A percentile compares a stretch with the other conserved stretches of the same genome.
phyloP scores from a whole-genome alignment of 495 filamentous ascomycete genomes.

The Baudoinia panamericana region DNA sequence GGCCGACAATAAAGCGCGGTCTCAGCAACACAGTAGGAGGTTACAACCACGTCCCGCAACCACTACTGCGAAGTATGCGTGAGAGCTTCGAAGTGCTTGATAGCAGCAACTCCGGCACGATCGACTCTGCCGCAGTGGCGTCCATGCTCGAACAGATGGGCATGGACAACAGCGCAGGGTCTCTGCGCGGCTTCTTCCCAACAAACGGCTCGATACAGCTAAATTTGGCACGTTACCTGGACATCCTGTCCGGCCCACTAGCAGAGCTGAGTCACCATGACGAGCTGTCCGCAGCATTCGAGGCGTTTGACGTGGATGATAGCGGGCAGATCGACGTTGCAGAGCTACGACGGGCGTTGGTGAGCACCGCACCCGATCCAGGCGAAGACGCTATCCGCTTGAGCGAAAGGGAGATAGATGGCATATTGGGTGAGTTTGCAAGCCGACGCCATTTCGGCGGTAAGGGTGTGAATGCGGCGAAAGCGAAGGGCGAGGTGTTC shows the following conservation, averaged over 20 bases:
- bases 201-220: slow-evolving; percentile 34
- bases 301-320: slow-evolving; percentile 91
- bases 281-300: slow-evolving; percentile 75
- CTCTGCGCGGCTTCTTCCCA: slow-evolving; percentile 66
- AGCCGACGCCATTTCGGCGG: slow-evolving; percentile 60
- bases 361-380: slow-evolving; percentile 65
- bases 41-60: slow-evolving; percentile 24
- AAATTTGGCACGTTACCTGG: slow-evolving; percentile 68
- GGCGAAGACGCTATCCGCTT: slow-evolving; percentile 46
- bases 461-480: slow-evolving; percentile 7
- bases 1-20: background rate
- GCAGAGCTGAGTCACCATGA: slow-evolving; percentile 54
- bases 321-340: slow-evolving; percentile 77
- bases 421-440: slow-evolving; percentile 69
- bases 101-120: slow-evolving; percentile 59
- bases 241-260: slow-evolving; percentile 59
- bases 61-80: slow-evolving; percentile 41
- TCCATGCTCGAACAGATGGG: slow-evolving; percentile 68
- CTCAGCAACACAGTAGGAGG: slow-evolving; percentile 16
- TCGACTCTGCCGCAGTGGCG: slow-evolving; percentile 63
- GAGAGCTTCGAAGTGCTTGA: slow-evolving; percentile 83
- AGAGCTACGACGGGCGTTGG: slow-evolving; percentile 68
- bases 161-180: slow-evolving; percentile 41
- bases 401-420: slow-evolving; percentile 66
- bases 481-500: slow-evolving; percentile 53